Conservation (phyloP, 352 stramenopile species). For the Pythium utonaiense region DNA sequence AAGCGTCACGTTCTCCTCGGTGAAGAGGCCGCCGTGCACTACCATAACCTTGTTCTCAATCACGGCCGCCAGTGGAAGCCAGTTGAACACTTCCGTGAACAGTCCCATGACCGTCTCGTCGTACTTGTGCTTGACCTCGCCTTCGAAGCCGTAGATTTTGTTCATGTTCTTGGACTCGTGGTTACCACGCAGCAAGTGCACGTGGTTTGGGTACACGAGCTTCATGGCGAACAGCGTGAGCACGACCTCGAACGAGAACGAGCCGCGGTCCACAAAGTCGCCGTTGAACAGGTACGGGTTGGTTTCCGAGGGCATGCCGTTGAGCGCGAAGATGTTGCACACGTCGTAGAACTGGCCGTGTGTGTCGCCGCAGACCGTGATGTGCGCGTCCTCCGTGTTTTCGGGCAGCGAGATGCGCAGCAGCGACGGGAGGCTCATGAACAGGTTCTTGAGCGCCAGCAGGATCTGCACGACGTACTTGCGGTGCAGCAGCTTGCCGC, state of each 20-base stretch:
- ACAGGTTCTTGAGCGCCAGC: conserved; percentile 89
- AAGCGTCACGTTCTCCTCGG: conserved; percentile 91
- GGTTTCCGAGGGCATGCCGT: conserved; percentile 91
- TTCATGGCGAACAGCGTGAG: conserved; percentile 98
- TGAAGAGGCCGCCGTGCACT: conserved; percentile 97
- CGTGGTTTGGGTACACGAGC: conserved; percentile 89
- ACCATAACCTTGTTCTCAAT: conserved; percentile 96
- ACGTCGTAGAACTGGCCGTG: conserved; percentile 99
- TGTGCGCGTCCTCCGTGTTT: conserved; percentile 57
- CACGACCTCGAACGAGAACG: conserved; percentile 98
- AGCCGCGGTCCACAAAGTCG: conserved; percentile 99
- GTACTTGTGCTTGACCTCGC: conserved; percentile 99
- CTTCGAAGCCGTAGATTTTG: conserved; percentile 99
- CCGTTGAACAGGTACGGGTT: conserved; percentile 99
- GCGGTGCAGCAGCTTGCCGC: conserved; percentile 97
- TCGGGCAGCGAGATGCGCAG: conserved; percentile 74
- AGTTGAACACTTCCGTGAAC: conserved; percentile 99
- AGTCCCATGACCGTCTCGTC: conserved; percentile 98
- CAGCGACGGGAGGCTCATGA: conserved; percentile 90
- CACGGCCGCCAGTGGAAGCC: conserved; percentile 92
- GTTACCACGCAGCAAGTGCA: conserved; percentile 96
- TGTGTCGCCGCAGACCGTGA: conserved; percentile 98
- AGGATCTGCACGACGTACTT: conserved; percentile 97
- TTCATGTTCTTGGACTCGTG: conserved; percentile 99
- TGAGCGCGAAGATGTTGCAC: conserved; percentile 99